phyloP scores from a whole-genome alignment of 192 early-diverging fungal genomes.

The Coemansia sp. region DNA sequence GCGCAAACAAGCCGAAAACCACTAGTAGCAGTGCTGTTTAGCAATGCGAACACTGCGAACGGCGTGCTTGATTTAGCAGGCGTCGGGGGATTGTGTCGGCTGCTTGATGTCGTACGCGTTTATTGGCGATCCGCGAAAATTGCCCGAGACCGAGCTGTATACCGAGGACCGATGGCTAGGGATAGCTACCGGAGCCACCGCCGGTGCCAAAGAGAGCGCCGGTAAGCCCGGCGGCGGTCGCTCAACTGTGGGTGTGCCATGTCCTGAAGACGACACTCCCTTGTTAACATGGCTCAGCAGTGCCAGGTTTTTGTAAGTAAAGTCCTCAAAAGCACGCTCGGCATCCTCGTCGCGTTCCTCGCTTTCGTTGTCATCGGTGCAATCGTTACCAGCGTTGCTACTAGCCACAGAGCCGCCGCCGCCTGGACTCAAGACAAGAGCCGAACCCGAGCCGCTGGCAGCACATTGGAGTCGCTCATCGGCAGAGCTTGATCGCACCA shows the following conservation, averaged over 20 bases:
- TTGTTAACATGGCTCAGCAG: conserved; percentile 61
- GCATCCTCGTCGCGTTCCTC: conserved; percentile 18
- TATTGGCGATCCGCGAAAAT: conserved; percentile 16
- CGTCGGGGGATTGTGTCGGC: neutral
- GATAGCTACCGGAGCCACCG: neutral
- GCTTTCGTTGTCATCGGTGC: conserved; percentile 6
- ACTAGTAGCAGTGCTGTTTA: no score
- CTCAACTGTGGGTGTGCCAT: conserved; percentile 24
- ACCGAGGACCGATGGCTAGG: conserved; percentile 4
- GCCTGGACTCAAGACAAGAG: neutral
- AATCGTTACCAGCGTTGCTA: conserved; percentile 3
- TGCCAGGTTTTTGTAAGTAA: conserved; percentile 63
- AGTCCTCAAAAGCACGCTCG: conserved; percentile 57
- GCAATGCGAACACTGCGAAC: no score
- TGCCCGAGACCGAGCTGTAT: neutral
- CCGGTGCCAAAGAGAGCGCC: conserved; percentile 1
- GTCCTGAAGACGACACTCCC: conserved; percentile 51
- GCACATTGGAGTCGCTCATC: conserved; percentile 29
- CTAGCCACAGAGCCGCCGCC: conserved; percentile 11
- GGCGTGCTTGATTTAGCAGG: neutral
- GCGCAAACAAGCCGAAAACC: no score
- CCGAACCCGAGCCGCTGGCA: neutral
- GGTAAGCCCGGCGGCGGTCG: conserved; percentile 2
- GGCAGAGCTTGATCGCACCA: conserved; percentile 38
- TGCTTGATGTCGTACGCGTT: conserved; percentile 28